Conservation (phyloP, 345 rosid genomes). For the Sapria himalayana region DNA sequence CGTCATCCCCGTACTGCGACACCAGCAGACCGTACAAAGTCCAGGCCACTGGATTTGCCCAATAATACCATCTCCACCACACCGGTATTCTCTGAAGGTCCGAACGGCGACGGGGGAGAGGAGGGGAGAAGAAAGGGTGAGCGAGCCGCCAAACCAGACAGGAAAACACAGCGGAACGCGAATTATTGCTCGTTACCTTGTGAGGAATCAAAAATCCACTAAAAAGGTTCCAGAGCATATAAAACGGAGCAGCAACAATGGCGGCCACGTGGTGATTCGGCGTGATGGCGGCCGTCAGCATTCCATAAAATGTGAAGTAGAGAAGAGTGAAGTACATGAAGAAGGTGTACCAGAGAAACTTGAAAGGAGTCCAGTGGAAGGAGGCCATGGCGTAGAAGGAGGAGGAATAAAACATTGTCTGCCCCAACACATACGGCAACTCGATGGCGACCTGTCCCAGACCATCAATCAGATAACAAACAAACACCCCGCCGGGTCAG, state of each 20-base stretch:
- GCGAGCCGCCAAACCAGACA: too few species aligned
- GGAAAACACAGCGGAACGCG: too few species aligned
- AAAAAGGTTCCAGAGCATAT: conserved; percentile 99
- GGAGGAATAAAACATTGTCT: conserved; percentile 46
- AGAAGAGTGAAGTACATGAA: conserved; percentile 79
- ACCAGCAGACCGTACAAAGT: conserved; percentile 62
- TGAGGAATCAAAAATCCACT: conserved; percentile 89
- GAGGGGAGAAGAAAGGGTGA: neutral
- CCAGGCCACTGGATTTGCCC: conserved; percentile 98
- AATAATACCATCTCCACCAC: conserved; percentile 99
- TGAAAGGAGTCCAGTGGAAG: conserved; percentile 59
- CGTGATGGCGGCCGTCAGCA: conserved; percentile 95
- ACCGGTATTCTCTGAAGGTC: conserved; percentile 78
- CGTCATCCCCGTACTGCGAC: conserved; percentile 63
- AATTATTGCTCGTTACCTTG: conserved; percentile 31
- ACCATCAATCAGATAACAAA: too few species aligned
- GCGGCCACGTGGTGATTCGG: conserved; percentile 92
- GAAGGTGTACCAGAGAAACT: conserved; percentile 80
- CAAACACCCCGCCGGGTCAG: too few species aligned
- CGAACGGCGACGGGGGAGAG: neutral
- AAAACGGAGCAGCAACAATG: conserved; percentile 75
- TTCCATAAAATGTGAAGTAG: conserved; percentile 88
- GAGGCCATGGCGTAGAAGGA: conserved; percentile 85
- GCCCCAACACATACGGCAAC: conserved; percentile 78
- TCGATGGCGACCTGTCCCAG: conserved; percentile 74